These are phyloP conservation scores for Cichorium intybus DNA, from an alignment of 140 eudicot genomes.

Conservation along the genomic window DNA sequence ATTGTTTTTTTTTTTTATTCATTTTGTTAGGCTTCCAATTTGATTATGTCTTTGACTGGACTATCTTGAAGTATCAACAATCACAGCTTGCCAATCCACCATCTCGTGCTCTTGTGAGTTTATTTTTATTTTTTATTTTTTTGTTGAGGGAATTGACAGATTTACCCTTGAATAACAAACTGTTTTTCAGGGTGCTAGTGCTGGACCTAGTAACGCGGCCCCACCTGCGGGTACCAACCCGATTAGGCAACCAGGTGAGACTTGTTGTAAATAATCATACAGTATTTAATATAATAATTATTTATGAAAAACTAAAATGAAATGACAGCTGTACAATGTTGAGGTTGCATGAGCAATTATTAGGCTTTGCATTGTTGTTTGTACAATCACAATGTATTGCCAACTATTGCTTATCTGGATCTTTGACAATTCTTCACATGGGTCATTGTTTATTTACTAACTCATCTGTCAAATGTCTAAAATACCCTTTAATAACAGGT, in stretches of 20 bases:
- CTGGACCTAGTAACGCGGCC: constrained; percentile 75
- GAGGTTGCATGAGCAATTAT: not conserved
- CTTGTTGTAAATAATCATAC: not conserved
- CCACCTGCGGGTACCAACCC: constrained; percentile 48
- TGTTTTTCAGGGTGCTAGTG: constrained; percentile 58
- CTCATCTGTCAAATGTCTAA: not conserved
- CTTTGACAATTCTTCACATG: not conserved
- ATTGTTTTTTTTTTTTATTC: not conserved
- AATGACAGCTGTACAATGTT: constrained; percentile 1
- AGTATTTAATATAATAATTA: not conserved
- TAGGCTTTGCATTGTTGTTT: not conserved
- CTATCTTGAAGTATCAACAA: constrained; percentile 81
- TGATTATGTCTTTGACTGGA: constrained; percentile 87
- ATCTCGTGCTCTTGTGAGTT: constrained; percentile 67
- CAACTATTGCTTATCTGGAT: not conserved
- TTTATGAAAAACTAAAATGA: not conserved
- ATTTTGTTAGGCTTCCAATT: constrained; percentile 68
- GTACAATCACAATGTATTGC: not conserved
- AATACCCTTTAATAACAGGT: constrained; percentile 36
- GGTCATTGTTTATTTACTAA: not conserved
- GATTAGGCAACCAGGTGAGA: constrained; percentile 56
- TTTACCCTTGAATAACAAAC: constrained; percentile 1
- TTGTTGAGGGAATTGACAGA: not conserved
- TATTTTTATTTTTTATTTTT: not conserved
- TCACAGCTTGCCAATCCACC: constrained; percentile 82